A percentile compares a stretch with the other conserved stretches of the same genome.
phyloP scores from a whole-genome alignment of 768 basidiomycete genomes.

The Leucocoprinus leucothites region DNA sequence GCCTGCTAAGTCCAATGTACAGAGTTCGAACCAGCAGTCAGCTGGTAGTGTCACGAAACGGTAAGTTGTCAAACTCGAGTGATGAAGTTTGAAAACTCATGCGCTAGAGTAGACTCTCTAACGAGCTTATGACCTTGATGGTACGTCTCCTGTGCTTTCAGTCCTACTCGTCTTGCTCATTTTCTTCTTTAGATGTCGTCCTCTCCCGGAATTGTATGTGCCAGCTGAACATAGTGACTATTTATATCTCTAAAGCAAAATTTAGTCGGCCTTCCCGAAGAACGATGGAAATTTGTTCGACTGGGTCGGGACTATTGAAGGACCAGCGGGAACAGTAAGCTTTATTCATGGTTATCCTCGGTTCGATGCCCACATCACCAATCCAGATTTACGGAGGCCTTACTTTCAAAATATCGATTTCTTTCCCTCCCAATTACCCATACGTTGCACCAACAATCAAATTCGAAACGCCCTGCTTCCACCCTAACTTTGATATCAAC shows the following conservation, averaged over 20 bases:
- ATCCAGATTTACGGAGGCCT: conserved; percentile 73
- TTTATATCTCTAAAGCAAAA: conserved; percentile 11
- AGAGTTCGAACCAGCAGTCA: conserved; percentile 51
- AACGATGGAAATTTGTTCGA: conserved; percentile 85
- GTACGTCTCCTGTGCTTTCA: conserved; percentile 35
- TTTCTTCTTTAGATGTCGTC: conserved; percentile 66
- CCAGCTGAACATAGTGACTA: background rate
- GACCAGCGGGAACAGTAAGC: conserved; percentile 71
- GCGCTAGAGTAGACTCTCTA: conserved; percentile 52
- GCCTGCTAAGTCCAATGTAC: conserved; percentile 52
- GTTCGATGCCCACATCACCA: background rate
- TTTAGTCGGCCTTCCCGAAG: conserved; percentile 86
- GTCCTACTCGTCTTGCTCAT: conserved; percentile 10
- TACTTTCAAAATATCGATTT: conserved; percentile 78
- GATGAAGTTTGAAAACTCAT: background rate
- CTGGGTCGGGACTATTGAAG: conserved; percentile 88
- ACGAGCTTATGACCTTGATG: conserved; percentile 88
- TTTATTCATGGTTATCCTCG: background rate
- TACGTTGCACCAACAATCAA: conserved; percentile 83
- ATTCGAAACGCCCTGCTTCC: conserved; percentile 88
- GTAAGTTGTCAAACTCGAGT: conserved; percentile 32
- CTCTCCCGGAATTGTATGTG: conserved; percentile 80
- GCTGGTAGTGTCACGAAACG: conserved; percentile 84
- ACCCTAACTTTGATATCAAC: conserved; percentile 84
- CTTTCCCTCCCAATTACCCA: conserved; percentile 86